Percentiles rank a stretch among this genome's conserved stretches.
phyloP scores from a whole-genome alignment of 768 basidiomycete species.

The Guyanaporus albipodus region DNA sequence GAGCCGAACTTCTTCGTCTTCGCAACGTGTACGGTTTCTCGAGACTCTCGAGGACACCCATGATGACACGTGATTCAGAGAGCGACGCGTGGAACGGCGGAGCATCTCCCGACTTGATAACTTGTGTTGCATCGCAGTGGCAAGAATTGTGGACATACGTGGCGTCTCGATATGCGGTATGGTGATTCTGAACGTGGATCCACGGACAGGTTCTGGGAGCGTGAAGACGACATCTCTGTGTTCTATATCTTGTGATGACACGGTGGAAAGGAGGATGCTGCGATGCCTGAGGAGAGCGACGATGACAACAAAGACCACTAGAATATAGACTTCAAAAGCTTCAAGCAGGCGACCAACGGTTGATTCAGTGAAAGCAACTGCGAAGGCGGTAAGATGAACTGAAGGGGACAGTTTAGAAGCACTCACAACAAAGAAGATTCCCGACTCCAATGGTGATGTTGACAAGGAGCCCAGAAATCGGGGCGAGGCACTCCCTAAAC shows the following conservation, averaged over 20 bases:
- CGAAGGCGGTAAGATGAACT: conserved; percentile 8
- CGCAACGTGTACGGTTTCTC: conserved; percentile 19
- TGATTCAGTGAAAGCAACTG: conserved; percentile 69
- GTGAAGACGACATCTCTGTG: conserved; percentile 1
- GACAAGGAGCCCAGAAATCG: conserved; percentile 50
- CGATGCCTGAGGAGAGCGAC: conserved; percentile 34
- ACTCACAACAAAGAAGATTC: conserved; percentile 56
- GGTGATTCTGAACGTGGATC: conserved; percentile 24
- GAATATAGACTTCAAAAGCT: conserved; percentile 58
- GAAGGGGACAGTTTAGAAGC: background rate
- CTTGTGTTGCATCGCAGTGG: conserved; percentile 1
- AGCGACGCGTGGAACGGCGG: conserved; percentile 16
- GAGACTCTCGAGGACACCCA: conserved; percentile 36
- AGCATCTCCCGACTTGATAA: conserved; percentile 10
- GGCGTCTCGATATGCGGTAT: conserved; percentile 24
- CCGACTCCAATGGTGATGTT: conserved; percentile 53
- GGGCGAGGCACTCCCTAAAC: conserved; percentile 43
- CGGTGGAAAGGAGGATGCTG: background rate
- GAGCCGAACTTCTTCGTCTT: conserved; percentile 29
- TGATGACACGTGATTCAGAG: conserved; percentile 33
- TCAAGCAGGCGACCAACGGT: conserved; percentile 64
- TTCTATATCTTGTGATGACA: background rate
- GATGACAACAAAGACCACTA: conserved; percentile 56
- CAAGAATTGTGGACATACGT: conserved; percentile 20
- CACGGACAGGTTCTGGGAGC: conserved; percentile 26